These are phyloP conservation scores for Globisporangium viniferum DNA, from an alignment of 352 stramenopile species.

Conservation along the genomic window DNA sequence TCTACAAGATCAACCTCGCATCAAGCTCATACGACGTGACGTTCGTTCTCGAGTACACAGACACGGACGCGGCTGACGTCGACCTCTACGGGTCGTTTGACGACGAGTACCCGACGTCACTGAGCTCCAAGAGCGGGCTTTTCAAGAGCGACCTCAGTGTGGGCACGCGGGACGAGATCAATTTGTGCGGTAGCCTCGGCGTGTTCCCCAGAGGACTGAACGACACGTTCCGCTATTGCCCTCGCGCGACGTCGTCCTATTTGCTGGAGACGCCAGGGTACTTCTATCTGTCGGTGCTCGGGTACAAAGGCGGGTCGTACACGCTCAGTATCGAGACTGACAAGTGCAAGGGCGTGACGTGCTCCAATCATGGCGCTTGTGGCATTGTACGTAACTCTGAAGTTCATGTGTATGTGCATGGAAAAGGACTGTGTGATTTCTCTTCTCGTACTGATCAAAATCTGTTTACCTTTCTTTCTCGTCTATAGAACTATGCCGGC, in stretches of 20 bases:
- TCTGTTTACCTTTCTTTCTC: neutral
- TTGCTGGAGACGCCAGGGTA: constrained; percentile 52
- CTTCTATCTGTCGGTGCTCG: constrained; percentile 72
- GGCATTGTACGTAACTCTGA: constrained; percentile 32
- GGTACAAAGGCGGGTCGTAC: constrained; percentile 38
- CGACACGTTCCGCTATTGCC: constrained; percentile 56
- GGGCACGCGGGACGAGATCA: constrained; percentile 47
- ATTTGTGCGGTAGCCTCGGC: constrained; percentile 64
- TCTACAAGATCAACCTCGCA: constrained; percentile 59
- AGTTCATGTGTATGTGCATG: neutral
- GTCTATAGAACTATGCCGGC: constrained; percentile 41
- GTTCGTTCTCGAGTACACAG: constrained; percentile 43
- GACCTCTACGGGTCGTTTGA: constrained; percentile 79
- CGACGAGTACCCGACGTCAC: constrained; percentile 47
- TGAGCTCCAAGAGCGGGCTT: constrained; percentile 36
- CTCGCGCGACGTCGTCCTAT: constrained; percentile 46
- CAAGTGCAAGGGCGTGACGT: constrained; percentile 61
- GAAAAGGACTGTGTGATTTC: neutral
- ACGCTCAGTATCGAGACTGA: constrained; percentile 53
- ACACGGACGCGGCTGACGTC: constrained; percentile 29
- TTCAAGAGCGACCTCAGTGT: constrained; percentile 56
- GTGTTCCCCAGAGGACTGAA: constrained; percentile 58
- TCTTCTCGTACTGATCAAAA: neutral
- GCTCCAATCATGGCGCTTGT: constrained; percentile 54
- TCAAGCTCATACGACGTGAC: constrained; percentile 71